Evolutionary conservation across 768 basidiomycete species (phyloP).

Genomic region (Mycena polygramma): DNA sequence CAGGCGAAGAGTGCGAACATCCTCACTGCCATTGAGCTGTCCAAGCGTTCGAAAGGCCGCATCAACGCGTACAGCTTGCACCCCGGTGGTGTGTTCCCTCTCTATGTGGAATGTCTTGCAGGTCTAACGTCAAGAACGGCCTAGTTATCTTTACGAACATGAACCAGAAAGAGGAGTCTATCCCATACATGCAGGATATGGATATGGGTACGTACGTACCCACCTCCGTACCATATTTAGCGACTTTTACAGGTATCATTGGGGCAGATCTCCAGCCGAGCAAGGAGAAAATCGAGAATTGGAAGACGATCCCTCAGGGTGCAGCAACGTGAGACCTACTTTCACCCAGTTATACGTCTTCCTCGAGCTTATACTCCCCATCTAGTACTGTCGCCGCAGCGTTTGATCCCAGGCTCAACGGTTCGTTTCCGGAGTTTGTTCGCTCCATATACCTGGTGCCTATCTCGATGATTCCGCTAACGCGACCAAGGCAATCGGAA

Average conservation of each 20-base stretch:
- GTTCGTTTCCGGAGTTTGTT: neutral
- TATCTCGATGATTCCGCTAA: neutral
- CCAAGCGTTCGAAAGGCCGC: no score
- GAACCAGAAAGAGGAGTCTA: neutral
- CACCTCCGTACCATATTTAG: no score
- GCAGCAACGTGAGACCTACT: neutral
- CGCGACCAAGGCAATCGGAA: neutral
- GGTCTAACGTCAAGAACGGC: neutral
- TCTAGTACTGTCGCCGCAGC: neutral
- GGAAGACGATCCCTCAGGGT: slow-evolving; percentile 3
- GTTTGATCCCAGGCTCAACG: neutral
- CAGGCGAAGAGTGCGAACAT: slow-evolving; percentile 17
- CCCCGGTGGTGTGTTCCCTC: no score
- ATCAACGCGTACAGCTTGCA: no score
- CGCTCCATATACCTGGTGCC: neutral
- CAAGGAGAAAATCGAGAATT: no score
- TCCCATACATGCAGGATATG: no score
- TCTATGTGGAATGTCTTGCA: neutral
- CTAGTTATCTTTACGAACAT: slow-evolving; percentile 1
- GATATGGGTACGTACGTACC: no score
- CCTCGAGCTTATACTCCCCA: neutral
- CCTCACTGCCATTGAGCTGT: slow-evolving; percentile 2
- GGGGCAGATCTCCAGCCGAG: no score
- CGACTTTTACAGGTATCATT: no score
- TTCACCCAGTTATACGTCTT: neutral